phyloP scores from a whole-genome alignment of 108 stramenopile genomes.

The Skeletonema menzelii region DNA sequence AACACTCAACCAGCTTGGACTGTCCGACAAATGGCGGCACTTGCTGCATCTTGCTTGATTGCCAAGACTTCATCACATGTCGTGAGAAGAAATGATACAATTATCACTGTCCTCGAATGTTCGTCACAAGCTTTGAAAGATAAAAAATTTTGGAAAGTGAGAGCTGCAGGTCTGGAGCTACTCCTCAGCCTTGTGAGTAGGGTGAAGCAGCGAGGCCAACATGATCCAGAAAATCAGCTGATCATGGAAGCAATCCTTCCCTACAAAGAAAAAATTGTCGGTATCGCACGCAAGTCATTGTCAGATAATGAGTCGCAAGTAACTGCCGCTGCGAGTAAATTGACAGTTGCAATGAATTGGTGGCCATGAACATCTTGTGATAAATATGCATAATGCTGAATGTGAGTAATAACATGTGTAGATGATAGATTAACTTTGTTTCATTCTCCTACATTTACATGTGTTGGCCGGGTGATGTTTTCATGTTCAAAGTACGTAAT shows the following conservation, averaged over 20 bases:
- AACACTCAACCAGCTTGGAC: constrained; percentile 39
- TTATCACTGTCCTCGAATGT: constrained; percentile 43
- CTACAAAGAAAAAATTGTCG: constrained; percentile 67
- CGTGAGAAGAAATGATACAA: constrained; percentile 46
- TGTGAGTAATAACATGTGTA: no score
- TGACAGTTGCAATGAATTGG: constrained; percentile 58
- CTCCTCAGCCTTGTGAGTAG: constrained; percentile 35
- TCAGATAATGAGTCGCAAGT: constrained; percentile 71
- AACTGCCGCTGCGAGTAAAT: constrained; percentile 62
- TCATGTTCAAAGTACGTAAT: no score
- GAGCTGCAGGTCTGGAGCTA: constrained; percentile 48
- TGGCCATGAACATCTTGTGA: constrained; percentile 53
- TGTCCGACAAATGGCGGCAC: constrained; percentile 56
- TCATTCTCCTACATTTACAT: no score
- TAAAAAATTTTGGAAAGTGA: constrained; percentile 86
- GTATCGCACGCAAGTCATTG: constrained; percentile 50
- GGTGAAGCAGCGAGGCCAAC: constrained; percentile 15
- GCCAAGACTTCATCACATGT: constrained; percentile 29
- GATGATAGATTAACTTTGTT: no score
- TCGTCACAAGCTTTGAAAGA: constrained; percentile 59
- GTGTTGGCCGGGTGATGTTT: no score
- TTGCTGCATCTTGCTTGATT: constrained; percentile 55
- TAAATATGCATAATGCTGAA: neutral
- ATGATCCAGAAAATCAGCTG: constrained; percentile 43
- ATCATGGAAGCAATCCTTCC: constrained; percentile 78